Evolutionary conservation across 441 rosid species (phyloP).

Genomic region (Capsella rubella): DNA sequence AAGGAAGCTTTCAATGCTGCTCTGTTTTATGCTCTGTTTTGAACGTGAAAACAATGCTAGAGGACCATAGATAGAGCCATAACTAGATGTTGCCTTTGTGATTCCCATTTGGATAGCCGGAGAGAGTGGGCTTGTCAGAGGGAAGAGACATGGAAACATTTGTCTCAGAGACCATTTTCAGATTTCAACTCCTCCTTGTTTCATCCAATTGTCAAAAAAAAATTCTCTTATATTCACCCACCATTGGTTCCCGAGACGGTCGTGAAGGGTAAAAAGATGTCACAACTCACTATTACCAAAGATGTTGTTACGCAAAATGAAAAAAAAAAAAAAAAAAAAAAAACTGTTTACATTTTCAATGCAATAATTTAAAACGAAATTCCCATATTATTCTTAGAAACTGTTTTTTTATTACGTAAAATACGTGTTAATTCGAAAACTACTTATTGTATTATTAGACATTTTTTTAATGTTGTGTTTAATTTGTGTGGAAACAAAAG

Average conservation of each 20-base stretch:
- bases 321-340: too few relatives aligned
- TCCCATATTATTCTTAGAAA: background rate
- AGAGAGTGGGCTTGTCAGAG: slow-evolving; percentile 43
- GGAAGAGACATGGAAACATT: slow-evolving; percentile 44
- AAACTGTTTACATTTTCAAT: background rate
- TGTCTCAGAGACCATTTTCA: slow-evolving; percentile 29
- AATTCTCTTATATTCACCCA: slow-evolving; percentile 10
- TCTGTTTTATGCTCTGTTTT: slow-evolving; percentile 39
- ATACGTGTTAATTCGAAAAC: background rate
- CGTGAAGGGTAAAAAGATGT: slow-evolving; percentile 16
- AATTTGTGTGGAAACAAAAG: background rate
- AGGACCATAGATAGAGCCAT: slow-evolving; percentile 39
- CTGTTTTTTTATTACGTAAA: background rate
- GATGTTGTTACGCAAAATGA: background rate
- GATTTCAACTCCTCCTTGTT: slow-evolving; percentile 33
- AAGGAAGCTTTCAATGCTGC: slow-evolving; percentile 43
- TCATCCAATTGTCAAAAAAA: slow-evolving; percentile 25
- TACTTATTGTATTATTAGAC: background rate
- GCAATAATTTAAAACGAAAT: background rate
- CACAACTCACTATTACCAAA: background rate
- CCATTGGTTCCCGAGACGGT: slow-evolving; percentile 38
- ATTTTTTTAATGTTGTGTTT: background rate
- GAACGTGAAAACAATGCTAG: slow-evolving; percentile 38
- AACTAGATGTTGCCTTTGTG: slow-evolving; percentile 32
- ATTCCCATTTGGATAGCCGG: slow-evolving; percentile 20